Evolutionary conservation across 108 stramenopile genomes (phyloP).

Genomic region (Cyclotella choctawhatcheeana): DNA sequence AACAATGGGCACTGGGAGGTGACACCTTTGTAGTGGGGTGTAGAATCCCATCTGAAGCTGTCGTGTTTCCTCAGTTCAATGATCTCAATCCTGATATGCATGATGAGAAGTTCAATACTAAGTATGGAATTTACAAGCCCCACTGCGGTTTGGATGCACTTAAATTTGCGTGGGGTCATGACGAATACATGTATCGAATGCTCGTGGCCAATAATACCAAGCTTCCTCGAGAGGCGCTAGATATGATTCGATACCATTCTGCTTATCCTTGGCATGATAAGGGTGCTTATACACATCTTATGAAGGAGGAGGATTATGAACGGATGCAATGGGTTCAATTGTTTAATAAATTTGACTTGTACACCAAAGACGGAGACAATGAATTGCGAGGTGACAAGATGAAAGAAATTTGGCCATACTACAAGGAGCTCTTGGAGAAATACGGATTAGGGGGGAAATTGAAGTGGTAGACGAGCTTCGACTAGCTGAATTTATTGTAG

Average conservation of each 20-base stretch:
- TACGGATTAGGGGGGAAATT: slow-evolving; percentile 71
- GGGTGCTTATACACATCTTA: slow-evolving; percentile 70
- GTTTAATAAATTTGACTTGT: slow-evolving; percentile 83
- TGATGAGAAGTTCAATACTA: slow-evolving; percentile 61
- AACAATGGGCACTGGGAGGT: slow-evolving; percentile 86
- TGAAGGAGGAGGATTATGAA: slow-evolving; percentile 66
- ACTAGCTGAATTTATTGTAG: too few species aligned
- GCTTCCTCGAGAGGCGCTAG: slow-evolving; percentile 72
- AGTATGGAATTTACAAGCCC: slow-evolving; percentile 67
- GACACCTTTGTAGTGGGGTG: slow-evolving; percentile 87
- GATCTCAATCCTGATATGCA: slow-evolving; percentile 75
- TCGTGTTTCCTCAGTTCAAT: slow-evolving; percentile 82
- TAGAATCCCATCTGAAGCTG: slow-evolving; percentile 65
- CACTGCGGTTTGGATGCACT: slow-evolving; percentile 74
- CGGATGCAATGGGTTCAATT: slow-evolving; percentile 66
- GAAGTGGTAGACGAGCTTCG: slow-evolving; percentile 63
- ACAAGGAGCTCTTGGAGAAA: slow-evolving; percentile 69
- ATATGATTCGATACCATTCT: slow-evolving; percentile 84
- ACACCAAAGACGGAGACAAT: slow-evolving; percentile 77
- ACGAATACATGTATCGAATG: slow-evolving; percentile 90
- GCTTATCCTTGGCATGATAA: slow-evolving; percentile 79
- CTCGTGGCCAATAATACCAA: slow-evolving; percentile 65
- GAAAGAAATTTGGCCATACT: slow-evolving; percentile 76
- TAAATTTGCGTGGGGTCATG: slow-evolving; percentile 81
- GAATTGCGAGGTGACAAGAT: slow-evolving; percentile 54